Percentiles rank a stretch among this genome's conserved stretches.
These are phyloP conservation scores for Schizopora paradoxa DNA, from an alignment of 1,284 basidiomycete species.

Conservation along the genomic window DNA sequence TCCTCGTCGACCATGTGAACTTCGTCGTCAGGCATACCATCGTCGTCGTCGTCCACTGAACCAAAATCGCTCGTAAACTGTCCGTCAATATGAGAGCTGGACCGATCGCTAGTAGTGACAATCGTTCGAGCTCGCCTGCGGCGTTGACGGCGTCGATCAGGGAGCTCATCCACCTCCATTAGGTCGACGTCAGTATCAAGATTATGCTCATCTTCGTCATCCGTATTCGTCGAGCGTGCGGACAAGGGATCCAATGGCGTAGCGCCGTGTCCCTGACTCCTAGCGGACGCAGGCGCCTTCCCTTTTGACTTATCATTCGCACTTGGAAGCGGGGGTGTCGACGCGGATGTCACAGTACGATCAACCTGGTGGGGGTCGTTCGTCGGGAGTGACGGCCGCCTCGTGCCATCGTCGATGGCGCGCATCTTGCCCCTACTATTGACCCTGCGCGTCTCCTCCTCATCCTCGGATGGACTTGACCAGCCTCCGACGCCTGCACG, in stretches of 20 bases:
- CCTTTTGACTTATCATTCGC: constrained; percentile 10
- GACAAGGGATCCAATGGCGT: constrained; percentile 17
- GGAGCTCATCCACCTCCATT: constrained; percentile 11
- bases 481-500: constrained; percentile 15
- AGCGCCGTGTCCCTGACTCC: constrained; percentile 1
- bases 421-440: constrained; percentile 38
- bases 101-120: constrained; percentile 11
- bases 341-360: background rate
- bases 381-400: constrained; percentile 40
- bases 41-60: constrained; percentile 9
- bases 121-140: constrained; percentile 2
- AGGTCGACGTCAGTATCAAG: constrained; percentile 36
- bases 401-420: constrained; percentile 41
- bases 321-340: background rate
- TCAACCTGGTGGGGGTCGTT: constrained; percentile 22
- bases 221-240: constrained; percentile 17
- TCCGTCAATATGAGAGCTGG: constrained; percentile 4
- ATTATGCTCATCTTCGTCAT: constrained; percentile 25
- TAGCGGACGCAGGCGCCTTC: background rate
- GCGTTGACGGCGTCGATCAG: constrained; percentile 11
- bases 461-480: constrained; percentile 20
- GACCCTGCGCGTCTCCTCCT: constrained; percentile 27
- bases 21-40: constrained; percentile 5
- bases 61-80: constrained; percentile 11
- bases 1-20: constrained; percentile 11